Conservation (phyloP, 176 grass and related monocot species). For the Oryza australiensis region DNA sequence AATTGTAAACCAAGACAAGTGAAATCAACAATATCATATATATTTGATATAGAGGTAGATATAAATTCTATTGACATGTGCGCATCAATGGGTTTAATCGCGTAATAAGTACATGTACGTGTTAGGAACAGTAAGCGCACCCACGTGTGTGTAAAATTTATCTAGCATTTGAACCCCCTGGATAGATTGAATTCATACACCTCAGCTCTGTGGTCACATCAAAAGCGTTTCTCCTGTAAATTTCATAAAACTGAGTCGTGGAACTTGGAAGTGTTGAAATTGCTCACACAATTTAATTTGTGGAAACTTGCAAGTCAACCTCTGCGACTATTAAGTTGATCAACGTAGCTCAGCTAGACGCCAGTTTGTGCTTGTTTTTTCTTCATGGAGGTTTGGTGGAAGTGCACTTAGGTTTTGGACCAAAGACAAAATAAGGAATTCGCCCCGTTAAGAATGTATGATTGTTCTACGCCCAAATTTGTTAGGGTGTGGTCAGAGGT, state of each 20-base stretch:
- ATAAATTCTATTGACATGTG: no score
- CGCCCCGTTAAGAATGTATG: neutral
- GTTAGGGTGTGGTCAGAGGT: no score
- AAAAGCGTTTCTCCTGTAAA: neutral
- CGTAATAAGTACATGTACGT: no score
- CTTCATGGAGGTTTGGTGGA: neutral
- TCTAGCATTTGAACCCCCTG: no score
- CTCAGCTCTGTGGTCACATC: no score
- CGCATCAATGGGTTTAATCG: no score
- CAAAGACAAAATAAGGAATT: neutral
- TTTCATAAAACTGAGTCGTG: neutral
- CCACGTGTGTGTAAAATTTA: no score
- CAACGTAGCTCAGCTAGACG: neutral
- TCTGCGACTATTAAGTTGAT: neutral
- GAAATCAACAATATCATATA: no score
- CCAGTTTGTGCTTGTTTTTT: neutral
- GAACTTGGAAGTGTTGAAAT: neutral
- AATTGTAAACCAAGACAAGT: no score
- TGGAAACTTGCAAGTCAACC: neutral
- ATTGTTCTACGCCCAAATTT: neutral
- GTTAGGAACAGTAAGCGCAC: no score
- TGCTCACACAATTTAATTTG: neutral
- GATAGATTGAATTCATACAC: no score
- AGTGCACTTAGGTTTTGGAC: neutral
- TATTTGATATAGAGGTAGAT: no score